Base-by-base conservation (phyloP, 2,329 filamentous ascomycete species). In the Penicillium sp. region DNA sequence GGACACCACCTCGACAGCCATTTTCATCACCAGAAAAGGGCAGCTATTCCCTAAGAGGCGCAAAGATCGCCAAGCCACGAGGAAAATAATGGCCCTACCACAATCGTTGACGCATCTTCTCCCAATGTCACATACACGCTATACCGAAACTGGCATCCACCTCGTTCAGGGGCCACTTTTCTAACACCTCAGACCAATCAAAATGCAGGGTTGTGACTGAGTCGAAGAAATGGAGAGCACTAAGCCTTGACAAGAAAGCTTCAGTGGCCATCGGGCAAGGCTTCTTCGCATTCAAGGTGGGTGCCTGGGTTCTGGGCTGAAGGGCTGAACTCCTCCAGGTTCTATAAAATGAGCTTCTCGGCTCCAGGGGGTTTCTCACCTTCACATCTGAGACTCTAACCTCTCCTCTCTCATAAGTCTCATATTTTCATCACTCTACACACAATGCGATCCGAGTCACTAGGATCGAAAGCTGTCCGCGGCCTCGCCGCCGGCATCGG, bases 401-500 rank as follows among this genome's bases (percentile, higher is more conserved):
- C 21, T 2, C 21, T 21, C 21, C 21, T 21, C 21, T 21, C 21
- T 21, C 21, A 21, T 21, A 21, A 21, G 2, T 21, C 21, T 21
- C 21, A 2, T 13, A 35, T 13, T 26, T 26, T 26, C 26, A 26
- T 26, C 8, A 7, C 8, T 11, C 8, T 15, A 38, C 31, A 38
- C 31, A 38, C 31, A 15, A 41, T 15, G 15, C 15, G 11, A 41
- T 41, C 35, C 26, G 26, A 26, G 26, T 26, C 26, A 26, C 11
- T 41, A 3, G 35, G 35, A 13, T 11, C 5, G 15, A 41, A 41
- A 41, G 35, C 35, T 5, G 13, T 41, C 13, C 35, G 35, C 2
- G 65, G 69, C n/a, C 54, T 72, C 15, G 69, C 67, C 29, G 62
- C 69, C 4, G 66, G 70, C 7, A 69, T 73, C n/a, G 70, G 71